Base-by-base conservation (phyloP, 2,329 filamentous ascomycete species). In the Paecilomyces sp. region DNA sequence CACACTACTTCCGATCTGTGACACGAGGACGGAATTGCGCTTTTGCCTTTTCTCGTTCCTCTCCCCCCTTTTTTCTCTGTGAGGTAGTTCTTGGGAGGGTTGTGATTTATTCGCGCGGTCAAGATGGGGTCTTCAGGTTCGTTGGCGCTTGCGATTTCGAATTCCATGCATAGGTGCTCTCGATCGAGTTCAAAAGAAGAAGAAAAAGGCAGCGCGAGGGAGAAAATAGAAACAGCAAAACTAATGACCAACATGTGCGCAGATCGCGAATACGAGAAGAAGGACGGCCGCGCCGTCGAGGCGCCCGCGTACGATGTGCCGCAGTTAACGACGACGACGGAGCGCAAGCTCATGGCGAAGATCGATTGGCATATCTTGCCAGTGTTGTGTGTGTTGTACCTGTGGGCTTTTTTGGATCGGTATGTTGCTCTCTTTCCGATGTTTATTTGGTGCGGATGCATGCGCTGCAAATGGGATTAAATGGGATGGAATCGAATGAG, bases 311-410 rank as follows among this genome's bases (percentile, higher is more conserved):
- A 47, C 28, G 25, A 22, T 18, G 31, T 55, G 25, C 51, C 57
- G 50, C 31, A 24, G 50, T 71, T 77, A 55, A 71, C 66, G 8
- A 65, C 61, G 13, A 79, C 75, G 7, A 77, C 74, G 1, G 88
- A 91, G 76, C 78, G 80, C 64, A 83, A 79, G 67, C 79, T 93
- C 61, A 82, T 90, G 77, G 74, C 81, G 62, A 88, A 87, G 74
- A 87, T 92, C 68, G 90, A 92, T 71, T 71, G 86, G 64, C 85
- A 83, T 65, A 81, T 93, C 57, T 78, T 93, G 57, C 90, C 90
- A 0, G 88, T 88, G 64, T 79, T 93, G 58, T 88, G 85, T 70
- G 78, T 92, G 61, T 79, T 92, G 71, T 91, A 90, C 70, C 75
- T 89, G 50, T 77, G 89, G 55, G 87, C 87, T 41, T 90, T 90